phyloP scores from a whole-genome alignment of 352 stramenopile genomes.

The Pseudoperonospora humuli region DNA sequence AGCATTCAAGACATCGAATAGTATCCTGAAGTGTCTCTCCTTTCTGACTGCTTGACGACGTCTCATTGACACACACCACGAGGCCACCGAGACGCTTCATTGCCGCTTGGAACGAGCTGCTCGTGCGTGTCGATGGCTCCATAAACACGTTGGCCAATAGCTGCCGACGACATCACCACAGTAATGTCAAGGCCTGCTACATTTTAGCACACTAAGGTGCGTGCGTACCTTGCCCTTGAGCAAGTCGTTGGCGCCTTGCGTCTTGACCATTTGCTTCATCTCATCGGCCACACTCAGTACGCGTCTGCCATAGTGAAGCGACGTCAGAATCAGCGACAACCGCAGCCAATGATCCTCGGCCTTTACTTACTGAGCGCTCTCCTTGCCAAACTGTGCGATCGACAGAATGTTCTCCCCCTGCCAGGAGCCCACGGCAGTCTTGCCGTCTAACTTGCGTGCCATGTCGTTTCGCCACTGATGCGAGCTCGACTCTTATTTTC shows the following conservation, averaged over 20 bases:
- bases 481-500: too few species aligned
- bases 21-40: slow-evolving; percentile 97
- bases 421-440: slow-evolving; percentile 51
- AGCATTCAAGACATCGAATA: slow-evolving; percentile 94
- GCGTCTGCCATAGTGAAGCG: slow-evolving; percentile 32
- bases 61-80: slow-evolving; percentile 93
- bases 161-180: slow-evolving; percentile 18
- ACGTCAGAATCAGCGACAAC: slow-evolving; percentile 1
- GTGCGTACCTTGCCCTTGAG: slow-evolving; percentile 75
- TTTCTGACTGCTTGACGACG: slow-evolving; percentile 94
- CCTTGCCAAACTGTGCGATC: slow-evolving; percentile 68
- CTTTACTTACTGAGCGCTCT: slow-evolving; percentile 52
- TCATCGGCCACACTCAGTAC: slow-evolving; percentile 70
- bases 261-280: slow-evolving; percentile 80
- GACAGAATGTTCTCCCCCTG: slow-evolving; percentile 67
- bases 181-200: not conserved
- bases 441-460: slow-evolving; percentile 43
- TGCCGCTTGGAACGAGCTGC: slow-evolving; percentile 96
- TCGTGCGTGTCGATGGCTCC: slow-evolving; percentile 97
- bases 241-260: slow-evolving; percentile 57
- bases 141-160: slow-evolving; percentile 97
- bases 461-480: slow-evolving; percentile 7
- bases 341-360: not conserved
- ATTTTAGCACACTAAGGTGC: not conserved
- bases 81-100: slow-evolving; percentile 94